These are phyloP conservation scores for Cudoniella acicularis DNA, from an alignment of 495 filamentous ascomycete species.

Conservation along the genomic window DNA sequence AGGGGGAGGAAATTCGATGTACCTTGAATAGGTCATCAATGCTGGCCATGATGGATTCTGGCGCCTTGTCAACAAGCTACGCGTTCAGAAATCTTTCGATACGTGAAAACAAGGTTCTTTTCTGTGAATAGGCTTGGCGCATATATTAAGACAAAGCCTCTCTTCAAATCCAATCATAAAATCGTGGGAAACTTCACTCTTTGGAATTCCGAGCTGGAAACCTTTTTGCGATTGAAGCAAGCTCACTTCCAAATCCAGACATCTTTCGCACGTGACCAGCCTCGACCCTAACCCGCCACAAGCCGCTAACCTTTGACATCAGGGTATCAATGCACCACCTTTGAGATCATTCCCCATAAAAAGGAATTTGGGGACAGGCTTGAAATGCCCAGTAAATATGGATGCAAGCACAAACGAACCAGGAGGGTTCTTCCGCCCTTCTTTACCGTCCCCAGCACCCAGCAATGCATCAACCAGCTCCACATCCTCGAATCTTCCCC, in stretches of 20 bases:
- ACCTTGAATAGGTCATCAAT: constrained; percentile 87
- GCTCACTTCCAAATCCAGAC: neutral
- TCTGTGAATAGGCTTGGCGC: too few relatives aligned
- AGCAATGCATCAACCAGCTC: constrained; percentile 13
- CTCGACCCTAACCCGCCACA: neutral
- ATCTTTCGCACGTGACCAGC: neutral
- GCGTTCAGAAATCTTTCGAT: neutral
- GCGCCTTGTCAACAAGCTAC: neutral
- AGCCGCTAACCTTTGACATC: neutral
- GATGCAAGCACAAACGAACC: constrained; percentile 13
- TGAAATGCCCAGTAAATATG: constrained; percentile 4
- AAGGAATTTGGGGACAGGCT: neutral
- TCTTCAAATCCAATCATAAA: too few relatives aligned
- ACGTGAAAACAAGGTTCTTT: neutral
- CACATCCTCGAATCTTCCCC: constrained; percentile 43
- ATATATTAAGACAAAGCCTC: too few relatives aligned
- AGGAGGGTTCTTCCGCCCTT: constrained; percentile 19
- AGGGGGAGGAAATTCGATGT: constrained; percentile 13
- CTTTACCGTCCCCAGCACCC: constrained; percentile 23
- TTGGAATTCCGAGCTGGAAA: neutral
- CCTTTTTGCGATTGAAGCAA: neutral
- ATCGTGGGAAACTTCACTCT: too few relatives aligned
- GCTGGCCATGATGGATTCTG: constrained; percentile 66
- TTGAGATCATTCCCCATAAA: neutral
- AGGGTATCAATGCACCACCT: neutral